Conservation (phyloP, 345 rosid genomes). For the Hevea brasiliensis region DNA sequence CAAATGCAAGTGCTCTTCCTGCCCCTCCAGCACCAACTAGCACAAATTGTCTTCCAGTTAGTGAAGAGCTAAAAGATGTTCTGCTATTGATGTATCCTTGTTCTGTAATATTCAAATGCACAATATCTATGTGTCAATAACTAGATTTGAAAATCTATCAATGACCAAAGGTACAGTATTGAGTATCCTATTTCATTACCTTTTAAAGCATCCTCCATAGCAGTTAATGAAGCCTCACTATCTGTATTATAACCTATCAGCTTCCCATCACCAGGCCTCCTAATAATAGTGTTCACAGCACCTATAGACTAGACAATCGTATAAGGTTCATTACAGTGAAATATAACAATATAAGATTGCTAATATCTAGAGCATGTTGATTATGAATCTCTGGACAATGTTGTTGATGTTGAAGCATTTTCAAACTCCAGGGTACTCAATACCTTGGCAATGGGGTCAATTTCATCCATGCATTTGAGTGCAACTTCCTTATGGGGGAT, state of each 20-base stretch:
- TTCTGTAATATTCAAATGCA: constrained; percentile 21
- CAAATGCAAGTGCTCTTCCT: constrained; percentile 62
- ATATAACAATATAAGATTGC: too few species aligned
- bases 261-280: constrained; percentile 48
- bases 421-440: too few species aligned
- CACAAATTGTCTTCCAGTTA: constrained; percentile 52
- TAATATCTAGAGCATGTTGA: too few species aligned
- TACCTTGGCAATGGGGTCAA: constrained; percentile 60
- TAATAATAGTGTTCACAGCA: constrained; percentile 47
- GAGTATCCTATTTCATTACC: constrained; percentile 27
- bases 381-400: too few species aligned
- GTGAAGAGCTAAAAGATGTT: constrained; percentile 26
- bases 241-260: constrained; percentile 50
- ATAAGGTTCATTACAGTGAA: too few species aligned
- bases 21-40: constrained; percentile 68
- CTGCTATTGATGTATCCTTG: constrained; percentile 16
- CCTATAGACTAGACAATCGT: constrained; percentile 38
- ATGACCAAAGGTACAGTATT: neutral
- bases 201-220: constrained; percentile 57
- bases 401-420: too few species aligned
- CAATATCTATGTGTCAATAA: neutral
- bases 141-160: too few species aligned
- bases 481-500: constrained; percentile 57
- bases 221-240: constrained; percentile 41
- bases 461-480: constrained; percentile 50